phyloP scores from a whole-genome alignment of 1,284 basidiomycete genomes.

The Anthracocystis walkeri region DNA sequence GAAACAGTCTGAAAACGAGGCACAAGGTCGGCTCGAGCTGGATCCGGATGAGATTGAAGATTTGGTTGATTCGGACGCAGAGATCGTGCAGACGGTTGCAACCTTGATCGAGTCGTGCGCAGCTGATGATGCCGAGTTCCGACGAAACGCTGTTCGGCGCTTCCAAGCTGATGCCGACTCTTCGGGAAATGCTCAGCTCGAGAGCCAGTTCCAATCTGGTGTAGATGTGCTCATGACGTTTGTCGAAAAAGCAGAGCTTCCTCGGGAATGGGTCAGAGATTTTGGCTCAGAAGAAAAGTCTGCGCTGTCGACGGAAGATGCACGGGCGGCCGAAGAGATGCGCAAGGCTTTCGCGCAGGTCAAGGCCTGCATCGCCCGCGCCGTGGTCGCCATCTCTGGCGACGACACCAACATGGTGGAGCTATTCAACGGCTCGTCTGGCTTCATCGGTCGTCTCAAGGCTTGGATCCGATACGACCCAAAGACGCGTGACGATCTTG shows the following conservation, averaged over 20 bases:
- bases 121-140: slow-evolving; percentile 35
- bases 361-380: slow-evolving; percentile 85
- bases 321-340: slow-evolving; percentile 69
- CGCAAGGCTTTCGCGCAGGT: slow-evolving; percentile 81
- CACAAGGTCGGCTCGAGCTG: slow-evolving; percentile 13
- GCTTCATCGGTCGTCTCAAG: slow-evolving; percentile 80
- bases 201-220: slow-evolving; percentile 19
- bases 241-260: slow-evolving; percentile 49
- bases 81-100: slow-evolving; percentile 43
- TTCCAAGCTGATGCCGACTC: slow-evolving; percentile 1
- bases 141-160: slow-evolving; percentile 18
- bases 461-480: slow-evolving; percentile 76
- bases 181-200: not conserved
- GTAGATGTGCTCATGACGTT: slow-evolving; percentile 51
- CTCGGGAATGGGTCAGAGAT: slow-evolving; percentile 36
- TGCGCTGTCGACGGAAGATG: slow-evolving; percentile 24
- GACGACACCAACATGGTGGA: slow-evolving; percentile 82
- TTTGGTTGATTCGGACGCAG: slow-evolving; percentile 52
- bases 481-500: slow-evolving; percentile 77
- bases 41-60: slow-evolving; percentile 46
- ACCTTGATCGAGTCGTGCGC: slow-evolving; percentile 50
- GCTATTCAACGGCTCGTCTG: slow-evolving; percentile 71
- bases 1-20: not conserved
- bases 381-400: slow-evolving; percentile 84
- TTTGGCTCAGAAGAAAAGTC: not conserved